Conservation (phyloP, 805 yeast species). For the Candida succiphila region DNA sequence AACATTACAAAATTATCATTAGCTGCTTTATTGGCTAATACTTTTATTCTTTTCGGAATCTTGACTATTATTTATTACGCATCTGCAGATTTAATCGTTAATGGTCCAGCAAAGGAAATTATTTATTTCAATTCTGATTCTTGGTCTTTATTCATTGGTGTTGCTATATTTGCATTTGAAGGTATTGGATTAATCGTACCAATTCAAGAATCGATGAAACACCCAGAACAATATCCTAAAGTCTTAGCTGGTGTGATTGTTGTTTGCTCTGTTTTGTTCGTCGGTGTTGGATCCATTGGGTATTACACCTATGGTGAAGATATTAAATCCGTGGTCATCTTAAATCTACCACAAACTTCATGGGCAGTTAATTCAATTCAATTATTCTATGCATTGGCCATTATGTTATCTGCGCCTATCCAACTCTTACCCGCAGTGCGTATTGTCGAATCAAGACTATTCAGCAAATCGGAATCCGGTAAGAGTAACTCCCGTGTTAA, state of each 20-base stretch:
- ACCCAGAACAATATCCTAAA: slow-evolving; percentile 63
- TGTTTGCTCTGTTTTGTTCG: slow-evolving; percentile 54
- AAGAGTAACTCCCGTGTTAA: slow-evolving; percentile 41
- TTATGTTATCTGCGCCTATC: slow-evolving; percentile 69
- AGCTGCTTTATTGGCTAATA: slow-evolving; percentile 63
- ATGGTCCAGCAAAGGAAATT: slow-evolving; percentile 40
- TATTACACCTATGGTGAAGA: slow-evolving; percentile 58
- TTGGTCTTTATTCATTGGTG: slow-evolving; percentile 71
- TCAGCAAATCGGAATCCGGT: slow-evolving; percentile 43
- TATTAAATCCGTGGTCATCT: slow-evolving; percentile 57
- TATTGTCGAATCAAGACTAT: slow-evolving; percentile 55
- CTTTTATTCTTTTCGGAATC: slow-evolving; percentile 58
- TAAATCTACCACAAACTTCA: slow-evolving; percentile 65
- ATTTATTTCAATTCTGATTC: slow-evolving; percentile 41
- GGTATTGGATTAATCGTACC: slow-evolving; percentile 80
- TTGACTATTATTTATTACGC: slow-evolving; percentile 53
- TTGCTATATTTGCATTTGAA: slow-evolving; percentile 82
- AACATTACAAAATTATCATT: slow-evolving; percentile 68
- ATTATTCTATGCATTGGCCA: slow-evolving; percentile 64
- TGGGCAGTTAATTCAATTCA: slow-evolving; percentile 55
- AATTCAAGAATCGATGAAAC: slow-evolving; percentile 70
- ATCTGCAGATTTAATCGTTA: slow-evolving; percentile 29
- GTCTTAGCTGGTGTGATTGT: slow-evolving; percentile 52
- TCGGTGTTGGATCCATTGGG: slow-evolving; percentile 57
- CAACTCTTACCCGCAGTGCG: slow-evolving; percentile 75